Evolutionary conservation across 1,284 basidiomycete species (phyloP).

Genomic region (Coniferiporia weirii): DNA sequence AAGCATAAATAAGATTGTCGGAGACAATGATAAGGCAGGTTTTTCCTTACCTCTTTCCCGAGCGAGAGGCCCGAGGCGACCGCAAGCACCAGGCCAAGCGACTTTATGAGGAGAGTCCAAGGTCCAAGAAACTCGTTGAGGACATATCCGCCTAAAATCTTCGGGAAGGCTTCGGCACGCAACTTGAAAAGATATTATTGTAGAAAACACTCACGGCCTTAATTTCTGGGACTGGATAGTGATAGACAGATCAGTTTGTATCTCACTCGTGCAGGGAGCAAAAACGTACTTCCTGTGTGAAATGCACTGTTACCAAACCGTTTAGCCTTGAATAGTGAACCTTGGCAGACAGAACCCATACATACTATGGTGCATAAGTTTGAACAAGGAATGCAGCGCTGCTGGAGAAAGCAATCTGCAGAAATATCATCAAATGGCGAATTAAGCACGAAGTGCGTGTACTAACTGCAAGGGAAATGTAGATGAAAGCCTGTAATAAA

Average conservation of each 20-base stretch:
- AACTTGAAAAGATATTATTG: not conserved
- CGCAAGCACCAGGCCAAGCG: slow-evolving; percentile 68
- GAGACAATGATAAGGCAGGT: not conserved
- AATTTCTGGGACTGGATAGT: slow-evolving; percentile 60
- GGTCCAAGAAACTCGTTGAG: slow-evolving; percentile 66
- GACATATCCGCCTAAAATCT: slow-evolving; percentile 73
- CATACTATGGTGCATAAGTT: slow-evolving; percentile 66
- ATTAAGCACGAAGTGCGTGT: not conserved
- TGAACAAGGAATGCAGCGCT: slow-evolving; percentile 63
- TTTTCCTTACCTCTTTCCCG: slow-evolving; percentile 55
- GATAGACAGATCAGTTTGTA: not conserved
- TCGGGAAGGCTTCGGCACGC: not conserved
- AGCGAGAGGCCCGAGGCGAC: slow-evolving; percentile 76
- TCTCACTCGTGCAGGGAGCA: not conserved
- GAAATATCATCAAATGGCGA: not conserved
- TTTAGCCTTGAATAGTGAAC: not conserved
- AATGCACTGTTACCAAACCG: slow-evolving; percentile 46
- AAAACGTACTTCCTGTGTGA: slow-evolving; percentile 69
- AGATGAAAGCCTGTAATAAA: slow-evolving; percentile 57
- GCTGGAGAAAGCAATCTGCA: slow-evolving; percentile 55
- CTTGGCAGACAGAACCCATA: slow-evolving; percentile 7
- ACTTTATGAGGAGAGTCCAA: slow-evolving; percentile 74
- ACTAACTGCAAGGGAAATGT: slow-evolving; percentile 57
- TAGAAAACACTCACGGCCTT: slow-evolving; percentile 50
- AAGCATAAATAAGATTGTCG: not conserved